phyloP scores from a whole-genome alignment of 2,329 filamentous ascomycete species.

The Colletotrichum salicis region DNA sequence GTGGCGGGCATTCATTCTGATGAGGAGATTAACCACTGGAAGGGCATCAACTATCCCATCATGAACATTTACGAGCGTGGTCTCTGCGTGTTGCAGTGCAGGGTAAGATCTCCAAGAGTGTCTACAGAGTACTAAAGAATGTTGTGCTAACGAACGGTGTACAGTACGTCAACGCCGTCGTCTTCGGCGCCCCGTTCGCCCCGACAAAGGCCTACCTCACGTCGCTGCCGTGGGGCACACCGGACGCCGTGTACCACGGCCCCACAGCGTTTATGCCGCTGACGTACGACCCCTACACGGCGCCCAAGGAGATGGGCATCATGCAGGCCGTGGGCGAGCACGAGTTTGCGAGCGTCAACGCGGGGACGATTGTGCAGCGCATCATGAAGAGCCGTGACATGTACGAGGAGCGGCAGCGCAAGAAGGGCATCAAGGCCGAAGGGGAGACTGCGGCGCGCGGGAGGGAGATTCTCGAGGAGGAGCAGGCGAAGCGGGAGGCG shows the following conservation, averaged over 20 bases:
- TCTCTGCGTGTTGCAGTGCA: constrained; percentile 94
- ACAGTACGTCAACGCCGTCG: constrained; percentile 82
- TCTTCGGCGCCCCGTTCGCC: constrained; percentile 91
- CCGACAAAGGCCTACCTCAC: constrained; percentile 83
- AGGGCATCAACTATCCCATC: constrained; percentile 97
- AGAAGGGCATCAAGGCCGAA: constrained; percentile 87
- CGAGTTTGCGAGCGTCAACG: constrained; percentile 87
- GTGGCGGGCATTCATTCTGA: constrained; percentile 95
- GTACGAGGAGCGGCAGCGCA: constrained; percentile 91
- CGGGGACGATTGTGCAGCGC: constrained; percentile 87
- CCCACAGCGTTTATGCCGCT: constrained; percentile 89
- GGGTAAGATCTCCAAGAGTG: constrained; percentile 57
- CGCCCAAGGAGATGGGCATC: constrained; percentile 83
- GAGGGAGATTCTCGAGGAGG: constrained; percentile 71
- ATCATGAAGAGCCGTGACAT: constrained; percentile 88
- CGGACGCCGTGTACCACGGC: constrained; percentile 92
- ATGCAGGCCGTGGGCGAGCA: constrained; percentile 83
- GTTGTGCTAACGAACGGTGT: neutral
- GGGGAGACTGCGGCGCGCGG: constrained; percentile 74
- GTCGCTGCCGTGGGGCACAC: constrained; percentile 77
- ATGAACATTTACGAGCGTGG: constrained; percentile 99
- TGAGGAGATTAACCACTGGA: constrained; percentile 94
- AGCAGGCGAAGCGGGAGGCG: constrained; percentile 62
- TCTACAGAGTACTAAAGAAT: too few relatives aligned
- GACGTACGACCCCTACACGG: constrained; percentile 83